Conservation (phyloP, 2,329 filamentous ascomycete species). For the Waltergamsia citrina region DNA sequence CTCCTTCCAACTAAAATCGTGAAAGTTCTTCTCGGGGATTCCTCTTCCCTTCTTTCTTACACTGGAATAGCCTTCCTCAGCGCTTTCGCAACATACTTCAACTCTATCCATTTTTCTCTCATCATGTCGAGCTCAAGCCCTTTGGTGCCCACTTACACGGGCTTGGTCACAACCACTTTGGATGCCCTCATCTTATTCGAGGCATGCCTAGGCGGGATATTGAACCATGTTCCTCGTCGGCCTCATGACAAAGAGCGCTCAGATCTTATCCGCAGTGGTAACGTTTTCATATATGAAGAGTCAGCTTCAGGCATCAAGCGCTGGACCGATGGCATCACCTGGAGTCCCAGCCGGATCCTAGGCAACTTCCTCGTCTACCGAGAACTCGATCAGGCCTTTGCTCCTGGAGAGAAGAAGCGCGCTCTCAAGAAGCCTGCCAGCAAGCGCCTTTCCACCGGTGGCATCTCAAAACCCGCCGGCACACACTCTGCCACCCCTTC, state of each 20-base stretch:
- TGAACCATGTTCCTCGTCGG: constrained; percentile 70
- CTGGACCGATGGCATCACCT: constrained; percentile 87
- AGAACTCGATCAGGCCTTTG: constrained; percentile 69
- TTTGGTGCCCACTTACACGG: constrained; percentile 7
- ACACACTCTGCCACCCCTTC: constrained; percentile 10
- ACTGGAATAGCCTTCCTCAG: no score
- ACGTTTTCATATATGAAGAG: constrained; percentile 88
- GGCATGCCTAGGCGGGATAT: constrained; percentile 59
- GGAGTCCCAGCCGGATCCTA: constrained; percentile 81
- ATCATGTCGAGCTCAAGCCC: no score
- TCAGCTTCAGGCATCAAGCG: constrained; percentile 84
- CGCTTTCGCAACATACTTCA: no score
- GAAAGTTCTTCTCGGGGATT: no score
- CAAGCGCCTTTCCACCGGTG: constrained; percentile 10
- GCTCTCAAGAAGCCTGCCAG: constrained; percentile 54
- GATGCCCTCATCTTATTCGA: constrained; percentile 78
- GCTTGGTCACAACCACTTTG: constrained; percentile 4
- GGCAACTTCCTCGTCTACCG: constrained; percentile 82
- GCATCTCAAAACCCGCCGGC: constrained; percentile 21
- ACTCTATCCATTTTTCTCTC: no score
- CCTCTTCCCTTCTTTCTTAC: no score
- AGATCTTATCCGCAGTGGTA: constrained; percentile 71
- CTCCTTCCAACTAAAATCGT: no score
- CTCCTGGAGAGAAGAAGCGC: constrained; percentile 76
- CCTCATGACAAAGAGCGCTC: constrained; percentile 78